Evolutionary conservation across 2,329 filamentous ascomycete species (phyloP).

Genomic region (Lasiodiplodia hormozganensis): DNA sequence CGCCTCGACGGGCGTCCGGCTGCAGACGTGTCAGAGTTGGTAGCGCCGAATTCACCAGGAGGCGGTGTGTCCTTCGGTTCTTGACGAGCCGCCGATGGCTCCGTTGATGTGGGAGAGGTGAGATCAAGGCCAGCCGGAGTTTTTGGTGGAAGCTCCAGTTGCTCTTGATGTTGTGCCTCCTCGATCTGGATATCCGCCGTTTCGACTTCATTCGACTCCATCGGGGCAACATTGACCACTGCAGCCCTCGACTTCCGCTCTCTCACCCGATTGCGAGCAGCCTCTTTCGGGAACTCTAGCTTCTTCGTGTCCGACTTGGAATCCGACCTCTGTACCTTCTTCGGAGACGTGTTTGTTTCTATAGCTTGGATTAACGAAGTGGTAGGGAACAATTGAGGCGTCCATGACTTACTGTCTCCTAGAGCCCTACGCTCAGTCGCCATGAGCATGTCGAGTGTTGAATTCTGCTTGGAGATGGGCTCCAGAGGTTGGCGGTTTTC

Average conservation of each 20-base stretch:
- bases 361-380: not conserved
- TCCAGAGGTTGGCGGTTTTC: conserved; percentile 14
- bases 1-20: conserved; percentile 50
- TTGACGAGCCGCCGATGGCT: conserved; percentile 40
- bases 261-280: conserved; percentile 28
- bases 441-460: conserved; percentile 8
- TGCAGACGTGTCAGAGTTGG: not conserved
- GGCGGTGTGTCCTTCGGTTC: conserved; percentile 20
- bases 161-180: not conserved
- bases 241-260: conserved; percentile 31
- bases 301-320: conserved; percentile 33
- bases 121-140: conserved; percentile 45
- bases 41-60: not conserved
- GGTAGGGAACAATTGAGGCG: too few species aligned
- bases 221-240: conserved; percentile 21
- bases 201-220: conserved; percentile 1
- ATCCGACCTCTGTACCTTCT: conserved; percentile 34
- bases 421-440: conserved; percentile 46
- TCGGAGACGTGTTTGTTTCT: conserved; percentile 46
- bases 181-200: conserved; percentile 14
- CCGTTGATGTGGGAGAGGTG: conserved; percentile 54
- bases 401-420: conserved; percentile 47
- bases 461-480: conserved; percentile 4
- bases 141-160: conserved; percentile 44
- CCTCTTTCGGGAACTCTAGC: conserved; percentile 11